These are phyloP conservation scores for Sugiyamaella boreocaroliniensis DNA, from an alignment of 805 yeast genomes.

Conservation along the genomic window DNA sequence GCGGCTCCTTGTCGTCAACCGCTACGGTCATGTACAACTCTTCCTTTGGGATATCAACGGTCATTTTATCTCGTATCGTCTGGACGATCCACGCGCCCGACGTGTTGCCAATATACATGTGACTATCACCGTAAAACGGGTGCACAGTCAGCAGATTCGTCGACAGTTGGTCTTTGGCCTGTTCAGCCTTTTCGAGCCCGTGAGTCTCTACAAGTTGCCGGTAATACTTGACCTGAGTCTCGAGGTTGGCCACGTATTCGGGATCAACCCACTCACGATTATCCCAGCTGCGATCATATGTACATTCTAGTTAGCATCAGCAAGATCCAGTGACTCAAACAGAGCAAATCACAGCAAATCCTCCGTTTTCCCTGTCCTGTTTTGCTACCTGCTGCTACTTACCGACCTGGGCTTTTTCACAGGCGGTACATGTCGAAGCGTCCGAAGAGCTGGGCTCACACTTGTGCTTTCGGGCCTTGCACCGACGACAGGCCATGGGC, in stretches of 20 bases:
- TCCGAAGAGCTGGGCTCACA: not conserved
- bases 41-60: conserved; percentile 10
- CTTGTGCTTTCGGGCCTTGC: conserved; percentile 11
- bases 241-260: conserved; percentile 3
- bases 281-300: not conserved
- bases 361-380: too few species aligned
- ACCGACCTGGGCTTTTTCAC: not conserved
- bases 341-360: too few species aligned
- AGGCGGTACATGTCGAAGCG: not conserved
- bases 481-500: conserved; percentile 12
- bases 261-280: not conserved
- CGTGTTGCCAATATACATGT: conserved; percentile 7
- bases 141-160: not conserved
- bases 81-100: conserved; percentile 13
- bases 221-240: not conserved
- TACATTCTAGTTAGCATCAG: conserved; percentile 1
- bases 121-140: conserved; percentile 1
- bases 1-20: not conserved
- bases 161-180: not conserved
- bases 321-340: conserved; percentile 1
- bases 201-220: not conserved
- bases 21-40: conserved; percentile 7
- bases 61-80: conserved; percentile 12
- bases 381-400: conserved; percentile 9
- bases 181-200: not conserved